Conservation (phyloP, 352 stramenopile genomes). For the Phytophthora nicotianae region DNA sequence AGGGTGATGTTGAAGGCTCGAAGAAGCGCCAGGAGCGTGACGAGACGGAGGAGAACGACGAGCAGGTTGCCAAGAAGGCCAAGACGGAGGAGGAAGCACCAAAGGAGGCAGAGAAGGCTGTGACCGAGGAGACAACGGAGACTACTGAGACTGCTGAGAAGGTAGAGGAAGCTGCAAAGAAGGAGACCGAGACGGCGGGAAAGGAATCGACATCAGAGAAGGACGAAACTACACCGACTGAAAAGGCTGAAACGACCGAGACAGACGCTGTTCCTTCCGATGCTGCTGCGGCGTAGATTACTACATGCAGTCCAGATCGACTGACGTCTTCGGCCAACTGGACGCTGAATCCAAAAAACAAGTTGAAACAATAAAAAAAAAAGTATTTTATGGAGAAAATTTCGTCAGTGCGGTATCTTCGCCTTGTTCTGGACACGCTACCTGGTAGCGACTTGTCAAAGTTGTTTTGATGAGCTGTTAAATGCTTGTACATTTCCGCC, state of each 20-base stretch:
- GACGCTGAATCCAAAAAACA: conserved; percentile 2
- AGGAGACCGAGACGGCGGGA: conserved; percentile 3
- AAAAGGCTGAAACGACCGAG: neutral
- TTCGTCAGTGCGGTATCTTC: neutral
- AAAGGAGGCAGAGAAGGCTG: neutral
- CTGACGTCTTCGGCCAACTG: neutral
- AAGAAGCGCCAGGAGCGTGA: conserved; percentile 48
- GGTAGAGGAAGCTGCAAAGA: neutral
- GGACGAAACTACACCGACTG: neutral
- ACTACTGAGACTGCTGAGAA: conserved; percentile 3
- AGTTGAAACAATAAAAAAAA: conserved; percentile 17
- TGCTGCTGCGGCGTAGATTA: conserved; percentile 20
- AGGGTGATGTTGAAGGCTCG: conserved; percentile 10
- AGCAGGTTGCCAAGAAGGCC: conserved; percentile 32
- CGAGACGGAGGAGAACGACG: conserved; percentile 26
- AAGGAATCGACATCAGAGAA: neutral
- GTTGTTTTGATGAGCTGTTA: no score
- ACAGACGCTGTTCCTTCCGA: conserved; percentile 1
- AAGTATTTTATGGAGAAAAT: conserved; percentile 19
- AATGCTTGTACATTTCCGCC: neutral
- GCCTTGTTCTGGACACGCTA: neutral
- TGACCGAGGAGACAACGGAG: neutral
- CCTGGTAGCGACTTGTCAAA: no score
- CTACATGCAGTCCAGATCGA: neutral
- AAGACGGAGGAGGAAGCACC: conserved; percentile 26